Conservation (phyloP, 2,329 filamentous ascomycete genomes). For the Emergomyces africanus region DNA sequence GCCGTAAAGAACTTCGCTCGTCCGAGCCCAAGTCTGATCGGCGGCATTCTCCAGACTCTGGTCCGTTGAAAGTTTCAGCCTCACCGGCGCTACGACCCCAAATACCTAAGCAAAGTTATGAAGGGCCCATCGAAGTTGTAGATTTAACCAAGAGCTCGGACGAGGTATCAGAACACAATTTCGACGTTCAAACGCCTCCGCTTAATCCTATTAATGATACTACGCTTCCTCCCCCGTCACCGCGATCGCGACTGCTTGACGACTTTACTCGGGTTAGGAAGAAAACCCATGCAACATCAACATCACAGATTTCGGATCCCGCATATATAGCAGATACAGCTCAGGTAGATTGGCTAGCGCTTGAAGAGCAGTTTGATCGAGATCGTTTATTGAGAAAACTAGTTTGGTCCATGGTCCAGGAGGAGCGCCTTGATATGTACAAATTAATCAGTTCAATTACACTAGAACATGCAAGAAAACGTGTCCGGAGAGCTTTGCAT, state of each 20-base stretch:
- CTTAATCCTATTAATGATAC: constrained; percentile 17
- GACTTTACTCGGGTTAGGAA: not conserved
- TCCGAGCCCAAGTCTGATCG: not conserved
- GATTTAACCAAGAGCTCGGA: constrained; percentile 23
- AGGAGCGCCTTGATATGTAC: constrained; percentile 13
- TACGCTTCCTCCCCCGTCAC: not conserved
- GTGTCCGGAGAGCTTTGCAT: not conserved
- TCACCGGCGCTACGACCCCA: not conserved
- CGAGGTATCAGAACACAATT: constrained; percentile 6
- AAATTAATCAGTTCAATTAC: constrained; percentile 4
- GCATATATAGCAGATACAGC: constrained; percentile 18
- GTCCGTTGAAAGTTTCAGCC: not conserved
- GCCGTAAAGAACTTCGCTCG: constrained; percentile 4
- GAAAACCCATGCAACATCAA: constrained; percentile 1
- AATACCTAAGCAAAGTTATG: not conserved
- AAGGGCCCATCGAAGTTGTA: constrained; percentile 13
- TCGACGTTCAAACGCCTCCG: constrained; percentile 24
- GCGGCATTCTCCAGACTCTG: not conserved
- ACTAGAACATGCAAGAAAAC: not conserved
- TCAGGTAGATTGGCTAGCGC: constrained; percentile 21
- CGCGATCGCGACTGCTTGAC: not conserved
- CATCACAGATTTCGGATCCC: constrained; percentile 10
- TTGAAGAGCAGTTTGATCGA: constrained; percentile 29
- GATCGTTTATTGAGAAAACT: constrained; percentile 21
- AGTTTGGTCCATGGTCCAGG: constrained; percentile 11